phyloP scores from a whole-genome alignment of 2,329 filamentous ascomycete species.

The Diaporthe citrichinensis region DNA sequence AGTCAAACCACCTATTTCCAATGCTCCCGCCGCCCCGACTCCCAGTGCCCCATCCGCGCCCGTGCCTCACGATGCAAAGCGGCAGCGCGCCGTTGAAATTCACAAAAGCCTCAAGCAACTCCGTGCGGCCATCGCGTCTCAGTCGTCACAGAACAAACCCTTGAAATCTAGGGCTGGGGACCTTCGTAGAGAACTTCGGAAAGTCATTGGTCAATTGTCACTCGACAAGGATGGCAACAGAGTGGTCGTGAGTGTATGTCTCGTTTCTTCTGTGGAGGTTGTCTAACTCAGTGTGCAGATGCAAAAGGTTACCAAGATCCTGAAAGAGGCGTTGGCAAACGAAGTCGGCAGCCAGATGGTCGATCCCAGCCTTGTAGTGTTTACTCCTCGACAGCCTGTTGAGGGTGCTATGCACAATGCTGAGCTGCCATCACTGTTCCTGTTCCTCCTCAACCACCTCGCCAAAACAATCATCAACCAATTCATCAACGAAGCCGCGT shows the following conservation, averaged over 20 bases:
- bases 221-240: conserved; percentile 57
- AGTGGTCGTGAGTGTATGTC: conserved; percentile 55
- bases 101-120: conserved; percentile 78
- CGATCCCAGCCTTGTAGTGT: conserved; percentile 67
- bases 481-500: conserved; percentile 72
- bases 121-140: conserved; percentile 60
- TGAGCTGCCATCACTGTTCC: conserved; percentile 69
- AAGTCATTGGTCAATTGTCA: conserved; percentile 79
- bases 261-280: conserved; percentile 33
- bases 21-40: conserved; percentile 3
- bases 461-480: conserved; percentile 78
- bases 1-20: conserved; percentile 1
- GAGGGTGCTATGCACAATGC: conserved; percentile 60
- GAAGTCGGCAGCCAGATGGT: conserved; percentile 62
- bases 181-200: conserved; percentile 79
- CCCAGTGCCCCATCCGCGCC: conserved; percentile 5
- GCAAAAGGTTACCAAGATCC: conserved; percentile 62
- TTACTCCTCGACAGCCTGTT: conserved; percentile 55
- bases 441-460: conserved; percentile 82
- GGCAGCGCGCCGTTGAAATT: conserved; percentile 68
- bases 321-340: conserved; percentile 66
- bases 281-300: conserved; percentile 51
- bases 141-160: conserved; percentile 67
- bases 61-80: conserved; percentile 32
- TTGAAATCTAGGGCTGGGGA: conserved; percentile 79